A percentile compares a stretch with the other conserved stretches of the same genome.
Evolutionary conservation across 768 basidiomycete species (phyloP).

Genomic region (Mycena venus): DNA sequence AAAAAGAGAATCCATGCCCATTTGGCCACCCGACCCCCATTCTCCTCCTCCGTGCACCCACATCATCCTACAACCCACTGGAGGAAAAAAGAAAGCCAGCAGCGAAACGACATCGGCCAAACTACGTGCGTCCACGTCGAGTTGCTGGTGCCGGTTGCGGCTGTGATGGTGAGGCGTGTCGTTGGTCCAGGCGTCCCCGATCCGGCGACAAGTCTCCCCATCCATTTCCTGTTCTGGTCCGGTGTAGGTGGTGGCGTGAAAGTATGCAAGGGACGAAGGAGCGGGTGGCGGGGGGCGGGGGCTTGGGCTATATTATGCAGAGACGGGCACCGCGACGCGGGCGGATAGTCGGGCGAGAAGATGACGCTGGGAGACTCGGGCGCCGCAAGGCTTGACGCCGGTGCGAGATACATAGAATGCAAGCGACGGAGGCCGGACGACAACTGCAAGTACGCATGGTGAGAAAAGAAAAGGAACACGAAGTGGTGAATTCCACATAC

Average conservation of each 20-base stretch:
- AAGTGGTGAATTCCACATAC: neutral
- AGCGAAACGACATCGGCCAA: neutral
- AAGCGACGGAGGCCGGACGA: neutral
- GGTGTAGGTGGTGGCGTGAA: no score
- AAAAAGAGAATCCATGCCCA: no score
- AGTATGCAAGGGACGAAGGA: neutral
- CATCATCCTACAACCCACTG: neutral
- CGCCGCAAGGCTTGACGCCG: neutral
- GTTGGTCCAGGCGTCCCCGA: constrained; percentile 16
- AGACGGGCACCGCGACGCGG: neutral
- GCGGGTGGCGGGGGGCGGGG: neutral
- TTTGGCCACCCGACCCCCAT: neutral
- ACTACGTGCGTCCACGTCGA: constrained; percentile 11
- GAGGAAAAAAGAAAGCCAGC: neutral
- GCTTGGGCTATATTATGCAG: neutral
- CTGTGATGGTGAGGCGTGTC: constrained; percentile 1
- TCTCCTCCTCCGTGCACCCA: neutral
- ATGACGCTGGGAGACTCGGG: neutral
- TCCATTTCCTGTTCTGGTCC: neutral
- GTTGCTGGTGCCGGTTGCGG: constrained; percentile 9
- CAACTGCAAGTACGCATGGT: neutral
- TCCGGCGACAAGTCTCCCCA: neutral
- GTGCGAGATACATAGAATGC: neutral
- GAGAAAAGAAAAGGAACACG: neutral
- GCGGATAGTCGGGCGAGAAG: neutral